These are phyloP conservation scores for Parsonsia alboflavescens DNA, from an alignment of 257 asterid genomes.

Conservation along the genomic window DNA sequence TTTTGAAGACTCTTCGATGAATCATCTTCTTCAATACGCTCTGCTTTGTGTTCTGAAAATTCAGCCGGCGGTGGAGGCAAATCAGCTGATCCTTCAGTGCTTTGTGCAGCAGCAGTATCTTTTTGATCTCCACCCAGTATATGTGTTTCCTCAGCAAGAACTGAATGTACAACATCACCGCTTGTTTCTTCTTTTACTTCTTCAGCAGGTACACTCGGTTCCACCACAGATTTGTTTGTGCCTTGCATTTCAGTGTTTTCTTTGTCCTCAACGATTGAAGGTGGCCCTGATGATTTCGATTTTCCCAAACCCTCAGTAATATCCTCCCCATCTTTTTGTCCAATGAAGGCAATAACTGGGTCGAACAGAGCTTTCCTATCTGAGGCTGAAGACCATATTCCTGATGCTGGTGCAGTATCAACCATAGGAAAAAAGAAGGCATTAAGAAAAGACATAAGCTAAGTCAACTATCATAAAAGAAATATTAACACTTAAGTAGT, in stretches of 20 bases:
- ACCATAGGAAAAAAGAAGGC: slow-evolving; percentile 12
- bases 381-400: slow-evolving; percentile 63
- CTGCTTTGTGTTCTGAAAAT: slow-evolving; percentile 36
- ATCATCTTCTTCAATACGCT: slow-evolving; percentile 40
- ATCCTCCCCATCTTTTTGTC: slow-evolving; percentile 52
- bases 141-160: slow-evolving; percentile 31
- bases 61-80: slow-evolving; percentile 29
- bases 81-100: slow-evolving; percentile 34
- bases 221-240: slow-evolving; percentile 29
- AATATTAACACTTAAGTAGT: background rate
- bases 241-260: slow-evolving; percentile 27
- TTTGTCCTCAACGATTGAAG: slow-evolving; percentile 33
- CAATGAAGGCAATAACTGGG: slow-evolving; percentile 76
- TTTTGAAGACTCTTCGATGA: slow-evolving; percentile 31
- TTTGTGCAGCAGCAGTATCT: slow-evolving; percentile 31
- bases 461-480: slow-evolving; percentile 2
- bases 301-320: slow-evolving; percentile 38
- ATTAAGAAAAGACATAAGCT: slow-evolving; percentile 11
- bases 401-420: slow-evolving; percentile 45
- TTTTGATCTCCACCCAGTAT: slow-evolving; percentile 30
- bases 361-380: slow-evolving; percentile 62
- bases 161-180: slow-evolving; percentile 35
- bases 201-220: slow-evolving; percentile 30
- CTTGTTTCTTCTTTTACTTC: slow-evolving; percentile 40
- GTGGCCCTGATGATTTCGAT: slow-evolving; percentile 29